A percentile compares a stretch with the other conserved stretches of the same genome.
Evolutionary conservation across 495 filamentous ascomycete species (phyloP).

Genomic region (Penicillium malachiteum): DNA sequence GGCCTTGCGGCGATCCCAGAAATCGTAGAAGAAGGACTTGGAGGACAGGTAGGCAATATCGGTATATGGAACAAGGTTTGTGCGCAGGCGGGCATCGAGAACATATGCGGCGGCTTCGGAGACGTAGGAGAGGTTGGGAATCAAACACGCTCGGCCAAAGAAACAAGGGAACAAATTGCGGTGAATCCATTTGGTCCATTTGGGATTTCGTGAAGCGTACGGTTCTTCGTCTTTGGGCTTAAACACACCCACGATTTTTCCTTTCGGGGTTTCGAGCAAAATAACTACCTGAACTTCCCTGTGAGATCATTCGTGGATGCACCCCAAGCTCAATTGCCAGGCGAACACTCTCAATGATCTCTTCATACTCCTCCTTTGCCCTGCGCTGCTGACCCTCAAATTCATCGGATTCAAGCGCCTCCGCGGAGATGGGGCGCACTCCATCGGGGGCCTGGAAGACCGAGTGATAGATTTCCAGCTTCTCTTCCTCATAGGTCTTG

Average conservation of each 20-base stretch:
- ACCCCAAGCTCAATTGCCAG: slow-evolving; percentile 86
- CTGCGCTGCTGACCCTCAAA: slow-evolving; percentile 55
- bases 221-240: slow-evolving; percentile 99
- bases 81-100: slow-evolving; percentile 84
- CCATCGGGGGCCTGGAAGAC: slow-evolving; percentile 93
- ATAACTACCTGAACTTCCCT: slow-evolving; percentile 96
- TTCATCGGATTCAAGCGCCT: slow-evolving; percentile 63
- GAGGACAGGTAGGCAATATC: slow-evolving; percentile 93
- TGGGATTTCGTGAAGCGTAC: slow-evolving; percentile 87
- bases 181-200: slow-evolving; percentile 96
- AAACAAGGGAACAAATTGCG: slow-evolving; percentile 94
- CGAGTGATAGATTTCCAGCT: slow-evolving; percentile 92
- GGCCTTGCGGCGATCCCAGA: slow-evolving; percentile 87
- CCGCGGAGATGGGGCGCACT: slow-evolving; percentile 71
- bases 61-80: slow-evolving; percentile 92
- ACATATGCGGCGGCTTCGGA: slow-evolving; percentile 97
- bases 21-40: slow-evolving; percentile 97
- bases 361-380: slow-evolving; percentile 80
- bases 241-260: slow-evolving; percentile 95
- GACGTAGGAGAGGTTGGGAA: slow-evolving; percentile 98
- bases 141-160: slow-evolving; percentile 93
- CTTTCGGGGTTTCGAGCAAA: slow-evolving; percentile 89
- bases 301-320: slow-evolving; percentile 92
- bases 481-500: slow-evolving; percentile 74
- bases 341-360: slow-evolving; percentile 84